Evolutionary conservation across 140 eudicot genomes (phyloP), one percentile per base, ranked within the genome.

Genomic region (Oenanthe javanica): DNA sequence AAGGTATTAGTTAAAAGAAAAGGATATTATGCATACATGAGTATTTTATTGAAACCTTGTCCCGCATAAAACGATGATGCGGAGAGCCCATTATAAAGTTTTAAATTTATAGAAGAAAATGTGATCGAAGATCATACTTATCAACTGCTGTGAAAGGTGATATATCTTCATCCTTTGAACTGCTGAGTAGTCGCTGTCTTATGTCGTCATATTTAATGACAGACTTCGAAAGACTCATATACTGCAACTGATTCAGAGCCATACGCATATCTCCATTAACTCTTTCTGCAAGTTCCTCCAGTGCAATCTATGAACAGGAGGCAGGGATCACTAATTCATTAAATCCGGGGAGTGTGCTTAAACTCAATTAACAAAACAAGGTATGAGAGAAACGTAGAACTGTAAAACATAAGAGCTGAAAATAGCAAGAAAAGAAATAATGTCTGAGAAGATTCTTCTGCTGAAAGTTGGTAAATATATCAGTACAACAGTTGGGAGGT

Each of bases 121-220:
- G 55, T 63, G 13, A 69, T 49, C 19, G n/a, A 75, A 6, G 42
- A 77, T 78, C 91, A 79, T 93, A 95, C 99, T 95, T 95, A 48
- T 95, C 97, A 66, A 93, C 99, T 48, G 99, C 99, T 52, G 97
- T 87, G 84, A 95, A 92, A 10, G 99, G 99, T 40, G 99, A 92
- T 42, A 95, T 95, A 79, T 92, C 99, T 85, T 95, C 99, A 83
- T 95, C 99, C 85, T 95, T 95, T 9, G 97, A 86, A 87, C 97
- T 95, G 90, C 83, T 91, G 43, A 80, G 93, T 86, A 95, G 97
- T 21, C 99, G 97, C 69, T 89, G 87, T 51, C 92, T 93, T 77
- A 95, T 85, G 91, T 95, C 97, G 82, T 95, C 99, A 81, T 88
- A 95, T 72, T 88, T 85, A 79, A 95, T 95, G 74, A 84, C 90